Base-by-base conservation (phyloP, 106 monocot species). In the Ottelia alismoides region DNA sequence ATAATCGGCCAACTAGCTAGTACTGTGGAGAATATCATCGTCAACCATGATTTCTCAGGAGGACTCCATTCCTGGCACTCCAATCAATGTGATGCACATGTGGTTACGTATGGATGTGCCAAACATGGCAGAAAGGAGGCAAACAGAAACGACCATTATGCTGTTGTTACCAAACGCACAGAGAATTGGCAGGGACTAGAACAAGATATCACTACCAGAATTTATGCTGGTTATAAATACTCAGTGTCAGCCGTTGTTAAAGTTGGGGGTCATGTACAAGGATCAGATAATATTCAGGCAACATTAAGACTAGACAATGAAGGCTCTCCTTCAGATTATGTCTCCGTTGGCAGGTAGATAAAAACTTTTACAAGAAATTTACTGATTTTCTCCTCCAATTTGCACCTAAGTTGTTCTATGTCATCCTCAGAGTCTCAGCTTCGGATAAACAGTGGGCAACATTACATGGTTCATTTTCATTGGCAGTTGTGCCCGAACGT, bases 11-110 rank as follows among this genome's bases (percentile, higher is more conserved):
- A n/a, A n/a, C n/a, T n/a, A n/a, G n/a, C n/a, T n/a, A n/a, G n/a
- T n/a, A n/a, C n/a, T n/a, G n/a, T n/a, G n/a, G n/a, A n/a, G n/a
- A 67, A 74, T 32, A 74, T 74, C 49, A 63, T 74, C 25, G 45
- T 30, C 7, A 74, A 74, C 52, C 55, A 67, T 67, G 74, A 74
- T 52, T 74, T 74, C 66, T 55, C 74, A 25, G 35, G 53, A 43
- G 67, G 67, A 24, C 56, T 74, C 24, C 45, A 32, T 19, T 67
- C 51, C 30, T 74, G 74, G 74, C 19, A 31, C 27, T 56, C 35
- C 12, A 76, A 76, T 70, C 49, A 43, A 30, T 76, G 75, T 55
- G 53, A 76, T 49, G 69, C 58, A 1, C 65, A 65, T 68, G 75
- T 65, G n/a, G 60, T 65, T 4, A 47, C 65, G n/a, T 52, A 51